Evolutionary conservation across 306 rosid genomes (phyloP).

Genomic region (Astragalus glycyphyllos): DNA sequence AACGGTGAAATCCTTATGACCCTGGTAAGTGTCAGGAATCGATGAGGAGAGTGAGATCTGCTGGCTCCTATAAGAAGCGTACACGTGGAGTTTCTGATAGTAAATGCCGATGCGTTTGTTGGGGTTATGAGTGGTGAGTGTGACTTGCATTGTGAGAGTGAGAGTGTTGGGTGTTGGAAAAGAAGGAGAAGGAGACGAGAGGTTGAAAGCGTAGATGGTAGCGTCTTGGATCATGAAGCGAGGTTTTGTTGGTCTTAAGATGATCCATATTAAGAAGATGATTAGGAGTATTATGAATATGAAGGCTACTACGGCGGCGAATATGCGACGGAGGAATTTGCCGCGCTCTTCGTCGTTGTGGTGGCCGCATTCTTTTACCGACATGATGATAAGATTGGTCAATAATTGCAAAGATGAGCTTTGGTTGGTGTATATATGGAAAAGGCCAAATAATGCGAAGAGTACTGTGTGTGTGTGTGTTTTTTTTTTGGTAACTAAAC

Average conservation of each 20-base stretch:
- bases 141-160: constrained; percentile 57
- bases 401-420: not conserved
- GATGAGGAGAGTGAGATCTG: constrained; percentile 59
- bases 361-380: constrained; percentile 59
- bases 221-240: constrained; percentile 69
- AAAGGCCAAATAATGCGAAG: no score
- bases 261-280: constrained; percentile 60
- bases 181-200: constrained; percentile 40
- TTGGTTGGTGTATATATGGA: not conserved
- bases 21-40: constrained; percentile 68
- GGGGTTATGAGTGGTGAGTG: constrained; percentile 65
- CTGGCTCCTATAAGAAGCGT: constrained; percentile 65
- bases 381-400: constrained; percentile 43
- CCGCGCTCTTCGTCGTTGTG: constrained; percentile 24
- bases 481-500: no score
- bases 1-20: constrained; percentile 59
- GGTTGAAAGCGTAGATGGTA: constrained; percentile 65
- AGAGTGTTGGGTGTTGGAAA: constrained; percentile 49
- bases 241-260: constrained; percentile 70
- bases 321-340: constrained; percentile 42
- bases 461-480: no score
- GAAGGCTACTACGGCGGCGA: not conserved
- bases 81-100: constrained; percentile 51
- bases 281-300: constrained; percentile 43
- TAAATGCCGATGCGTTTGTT: constrained; percentile 66